Evolutionary conservation across 2,329 filamentous ascomycete species (phyloP).

Genomic region (Ophiostoma triangulosporum): DNA sequence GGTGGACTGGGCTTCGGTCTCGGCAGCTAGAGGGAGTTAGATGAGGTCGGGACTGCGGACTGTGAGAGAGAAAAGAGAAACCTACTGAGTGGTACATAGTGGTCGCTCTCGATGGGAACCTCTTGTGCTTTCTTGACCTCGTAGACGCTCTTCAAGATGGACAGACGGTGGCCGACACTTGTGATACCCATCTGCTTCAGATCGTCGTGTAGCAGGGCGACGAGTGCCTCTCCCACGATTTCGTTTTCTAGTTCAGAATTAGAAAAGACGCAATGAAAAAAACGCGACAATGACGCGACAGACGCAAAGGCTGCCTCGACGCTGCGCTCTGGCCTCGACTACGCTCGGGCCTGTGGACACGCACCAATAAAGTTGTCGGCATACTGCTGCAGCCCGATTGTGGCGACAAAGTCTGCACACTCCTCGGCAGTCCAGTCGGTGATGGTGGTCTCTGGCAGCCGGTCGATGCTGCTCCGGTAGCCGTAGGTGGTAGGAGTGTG

Average conservation of each 20-base stretch:
- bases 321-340: too few species aligned
- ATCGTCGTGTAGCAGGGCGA: slow-evolving; percentile 82
- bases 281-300: slow-evolving; percentile 23
- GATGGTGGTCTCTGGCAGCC: slow-evolving; percentile 60
- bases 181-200: slow-evolving; percentile 87
- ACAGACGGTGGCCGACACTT: slow-evolving; percentile 87
- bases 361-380: slow-evolving; percentile 70
- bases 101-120: slow-evolving; percentile 77
- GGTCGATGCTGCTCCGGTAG: slow-evolving; percentile 49
- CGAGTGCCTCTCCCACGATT: slow-evolving; percentile 81
- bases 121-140: slow-evolving; percentile 93
- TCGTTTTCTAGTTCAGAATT: slow-evolving; percentile 62
- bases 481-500: slow-evolving; percentile 71
- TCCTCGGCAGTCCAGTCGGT: slow-evolving; percentile 75
- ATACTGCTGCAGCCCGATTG: slow-evolving; percentile 71
- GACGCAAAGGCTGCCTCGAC: too few species aligned
- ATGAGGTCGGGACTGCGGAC: not conserved
- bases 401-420: slow-evolving; percentile 75
- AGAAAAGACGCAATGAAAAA: too few species aligned
- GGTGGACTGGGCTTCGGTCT: slow-evolving; percentile 72
- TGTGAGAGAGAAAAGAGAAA: slow-evolving; percentile 13
- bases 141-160: slow-evolving; percentile 90
- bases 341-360: too few species aligned
- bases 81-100: slow-evolving; percentile 87
- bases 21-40: slow-evolving; percentile 52